Base-by-base conservation (phyloP, 1,284 basidiomycete genomes). In the Heterobasidion irregulare region DNA sequence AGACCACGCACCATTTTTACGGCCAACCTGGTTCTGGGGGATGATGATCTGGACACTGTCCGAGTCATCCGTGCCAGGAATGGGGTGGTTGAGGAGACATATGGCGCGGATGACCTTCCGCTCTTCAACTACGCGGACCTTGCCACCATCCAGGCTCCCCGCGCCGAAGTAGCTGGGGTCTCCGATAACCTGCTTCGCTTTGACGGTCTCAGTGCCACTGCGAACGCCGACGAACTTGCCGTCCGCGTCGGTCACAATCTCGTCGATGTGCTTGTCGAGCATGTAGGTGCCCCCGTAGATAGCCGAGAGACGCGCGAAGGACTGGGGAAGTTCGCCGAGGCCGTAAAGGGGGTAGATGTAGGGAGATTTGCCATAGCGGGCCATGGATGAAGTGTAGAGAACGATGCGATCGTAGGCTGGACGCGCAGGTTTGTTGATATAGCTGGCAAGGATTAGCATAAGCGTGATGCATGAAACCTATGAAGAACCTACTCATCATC, bases 261-360 rank as follows among this genome's bases (percentile, higher is more conserved):
- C 84, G 61, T 98, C 87, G 64, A 98, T 89, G 57, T 79, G 79
- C 76, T 99, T 99, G 79, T 98, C 94, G 57, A 99, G 88, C 97
- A 99, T 99, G 77, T 99, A 99, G 15, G 97, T 99, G 53, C 97
- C 97, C 54, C 97, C 97, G 70, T 99, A 98, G 70, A 99, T 98
- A 64, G 97, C 97, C 62, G 92, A 95, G 56, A 98, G 81, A 68
- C 97, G 94, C 15, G 97, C 97, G 68, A 99, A 99, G 2, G 96
- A 94, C 70, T 99, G 97, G 18, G 97, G 97, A 52, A 99, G 88
- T 73, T 99, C 97, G 64, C 97, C 97, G 53, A 99, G 89, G 61
- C 97, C 97, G 72, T 99, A 99, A 54, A 98, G 83, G 13, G 97
- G 97, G 77, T 99, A 99, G 70, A 99, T 98, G 79, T 99, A 99